phyloP scores from a whole-genome alignment of 2,329 filamentous ascomycete genomes.

The Mycosphaerella arachidis region DNA sequence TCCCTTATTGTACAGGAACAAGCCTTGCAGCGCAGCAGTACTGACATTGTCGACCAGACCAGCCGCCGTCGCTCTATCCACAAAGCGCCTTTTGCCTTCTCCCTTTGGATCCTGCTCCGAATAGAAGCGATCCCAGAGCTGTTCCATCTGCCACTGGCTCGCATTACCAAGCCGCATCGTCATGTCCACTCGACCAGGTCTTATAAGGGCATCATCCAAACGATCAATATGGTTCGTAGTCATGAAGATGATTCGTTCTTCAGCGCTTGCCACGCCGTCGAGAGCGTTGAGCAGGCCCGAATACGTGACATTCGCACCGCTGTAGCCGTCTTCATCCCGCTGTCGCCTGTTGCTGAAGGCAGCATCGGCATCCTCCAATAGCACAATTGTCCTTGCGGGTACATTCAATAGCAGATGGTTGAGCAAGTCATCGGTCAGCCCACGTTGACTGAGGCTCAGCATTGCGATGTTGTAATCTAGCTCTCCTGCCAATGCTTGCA shows the following conservation, averaged over 20 bases:
- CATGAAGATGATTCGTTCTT: slow-evolving; percentile 88
- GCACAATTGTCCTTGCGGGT: slow-evolving; percentile 72
- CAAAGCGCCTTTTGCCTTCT: slow-evolving; percentile 61
- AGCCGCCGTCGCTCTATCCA: slow-evolving; percentile 63
- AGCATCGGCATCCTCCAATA: slow-evolving; percentile 87
- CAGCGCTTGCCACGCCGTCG: slow-evolving; percentile 89
- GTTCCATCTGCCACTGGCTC: slow-evolving; percentile 73
- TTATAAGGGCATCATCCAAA: slow-evolving; percentile 80
- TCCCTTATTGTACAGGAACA: slow-evolving; percentile 94
- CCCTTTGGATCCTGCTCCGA: slow-evolving; percentile 69
- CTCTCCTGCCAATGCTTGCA: slow-evolving; percentile 89
- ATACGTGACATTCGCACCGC: slow-evolving; percentile 85
- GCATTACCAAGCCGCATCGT: slow-evolving; percentile 85
- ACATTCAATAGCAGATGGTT: slow-evolving; percentile 82
- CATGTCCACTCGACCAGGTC: slow-evolving; percentile 91
- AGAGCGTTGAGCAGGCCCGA: slow-evolving; percentile 69
- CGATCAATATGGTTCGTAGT: slow-evolving; percentile 93
- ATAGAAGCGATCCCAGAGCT: slow-evolving; percentile 95
- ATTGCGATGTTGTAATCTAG: slow-evolving; percentile 90
- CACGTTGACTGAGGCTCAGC: slow-evolving; percentile 83
- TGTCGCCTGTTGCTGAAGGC: slow-evolving; percentile 80
- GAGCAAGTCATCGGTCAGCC: slow-evolving; percentile 82
- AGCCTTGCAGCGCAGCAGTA: slow-evolving; percentile 84
- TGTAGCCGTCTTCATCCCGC: slow-evolving; percentile 75
- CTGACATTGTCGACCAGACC: slow-evolving; percentile 70